Conservation (phyloP, 2,329 filamentous ascomycete genomes). For the Epichloe bromicola region DNA sequence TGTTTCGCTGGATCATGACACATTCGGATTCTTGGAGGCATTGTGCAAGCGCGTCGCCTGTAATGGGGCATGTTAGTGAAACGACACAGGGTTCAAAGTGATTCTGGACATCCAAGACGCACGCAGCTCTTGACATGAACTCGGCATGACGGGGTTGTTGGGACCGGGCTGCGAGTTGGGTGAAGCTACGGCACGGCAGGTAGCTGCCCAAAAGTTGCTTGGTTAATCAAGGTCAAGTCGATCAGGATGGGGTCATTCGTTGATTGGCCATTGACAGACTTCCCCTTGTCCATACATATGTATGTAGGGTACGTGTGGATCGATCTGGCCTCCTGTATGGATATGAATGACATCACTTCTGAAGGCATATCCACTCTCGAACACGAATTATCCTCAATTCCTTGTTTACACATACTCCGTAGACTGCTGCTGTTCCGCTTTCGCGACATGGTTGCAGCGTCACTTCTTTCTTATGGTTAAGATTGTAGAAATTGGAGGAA, state of each 20-base stretch:
- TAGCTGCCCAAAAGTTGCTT: neutral
- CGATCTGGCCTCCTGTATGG: conserved; percentile 1
- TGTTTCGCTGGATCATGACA: conserved; percentile 82
- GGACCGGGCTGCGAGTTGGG: neutral
- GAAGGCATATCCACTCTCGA: neutral
- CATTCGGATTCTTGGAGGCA: conserved; percentile 96
- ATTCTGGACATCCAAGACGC: conserved; percentile 24
- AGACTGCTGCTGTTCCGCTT: neutral
- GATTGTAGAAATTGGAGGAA: conserved; percentile 6
- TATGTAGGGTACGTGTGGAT: too few species aligned
- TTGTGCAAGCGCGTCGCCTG: conserved; percentile 82
- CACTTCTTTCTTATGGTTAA: neutral
- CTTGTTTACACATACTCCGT: too few species aligned
- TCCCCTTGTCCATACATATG: too few species aligned
- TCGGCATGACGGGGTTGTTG: conserved; percentile 51
- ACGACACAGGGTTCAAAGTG: too few species aligned
- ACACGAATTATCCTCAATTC: neutral
- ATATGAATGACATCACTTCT: conserved; percentile 9
- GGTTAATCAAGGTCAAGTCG: too few species aligned
- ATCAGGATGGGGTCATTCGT: too few species aligned
- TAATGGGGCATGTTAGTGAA: neutral
- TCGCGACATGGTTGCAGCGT: conserved; percentile 1
- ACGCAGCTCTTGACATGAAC: conserved; percentile 96
- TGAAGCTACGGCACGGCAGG: neutral
- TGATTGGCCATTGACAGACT: too few species aligned